Evolutionary conservation across 345 rosid genomes (phyloP).

Genomic region (Populus nigra): DNA sequence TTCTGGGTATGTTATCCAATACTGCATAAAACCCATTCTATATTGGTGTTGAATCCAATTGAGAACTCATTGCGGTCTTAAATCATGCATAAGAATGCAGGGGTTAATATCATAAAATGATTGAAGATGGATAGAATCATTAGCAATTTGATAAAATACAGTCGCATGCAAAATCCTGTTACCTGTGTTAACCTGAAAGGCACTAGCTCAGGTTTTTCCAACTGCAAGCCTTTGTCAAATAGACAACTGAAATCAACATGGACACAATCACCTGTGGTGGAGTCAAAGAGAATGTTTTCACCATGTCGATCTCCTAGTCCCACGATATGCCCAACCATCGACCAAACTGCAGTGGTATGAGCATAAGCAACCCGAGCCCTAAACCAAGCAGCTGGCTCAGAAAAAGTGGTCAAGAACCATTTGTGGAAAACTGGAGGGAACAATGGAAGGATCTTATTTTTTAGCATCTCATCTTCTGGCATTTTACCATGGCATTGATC

Average conservation of each 20-base stretch:
- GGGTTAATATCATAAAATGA: not conserved
- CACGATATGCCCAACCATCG: conserved; percentile 98
- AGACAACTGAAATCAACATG: conserved; percentile 98
- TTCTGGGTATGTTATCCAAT: not conserved
- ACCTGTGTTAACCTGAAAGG: conserved; percentile 98
- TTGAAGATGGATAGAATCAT: not conserved
- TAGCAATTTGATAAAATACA: not conserved
- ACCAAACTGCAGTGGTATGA: conserved; percentile 98
- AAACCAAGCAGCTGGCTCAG: conserved; percentile 99
- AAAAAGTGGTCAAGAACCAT: conserved; percentile 92
- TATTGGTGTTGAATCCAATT: not conserved
- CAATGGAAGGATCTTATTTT: conserved; percentile 88
- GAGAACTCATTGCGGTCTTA: not conserved
- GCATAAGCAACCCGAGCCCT: conserved; percentile 95
- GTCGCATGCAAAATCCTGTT: conserved; percentile 4
- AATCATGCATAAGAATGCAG: too few relatives aligned
- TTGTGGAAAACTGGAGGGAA: conserved; percentile 94
- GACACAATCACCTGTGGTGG: conserved; percentile 98
- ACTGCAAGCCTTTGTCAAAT: conserved; percentile 90
- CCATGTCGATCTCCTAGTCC: conserved; percentile 98
- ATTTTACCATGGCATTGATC: conserved; percentile 79
- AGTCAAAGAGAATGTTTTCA: conserved; percentile 96
- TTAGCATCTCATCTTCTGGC: conserved; percentile 86
- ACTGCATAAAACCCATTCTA: not conserved
- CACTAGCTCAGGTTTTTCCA: conserved; percentile 98